Percentiles rank a stretch among this genome's conserved stretches.
Conservation (phyloP, 257 asterid genomes). For the Galeopsis tetrahit region DNA sequence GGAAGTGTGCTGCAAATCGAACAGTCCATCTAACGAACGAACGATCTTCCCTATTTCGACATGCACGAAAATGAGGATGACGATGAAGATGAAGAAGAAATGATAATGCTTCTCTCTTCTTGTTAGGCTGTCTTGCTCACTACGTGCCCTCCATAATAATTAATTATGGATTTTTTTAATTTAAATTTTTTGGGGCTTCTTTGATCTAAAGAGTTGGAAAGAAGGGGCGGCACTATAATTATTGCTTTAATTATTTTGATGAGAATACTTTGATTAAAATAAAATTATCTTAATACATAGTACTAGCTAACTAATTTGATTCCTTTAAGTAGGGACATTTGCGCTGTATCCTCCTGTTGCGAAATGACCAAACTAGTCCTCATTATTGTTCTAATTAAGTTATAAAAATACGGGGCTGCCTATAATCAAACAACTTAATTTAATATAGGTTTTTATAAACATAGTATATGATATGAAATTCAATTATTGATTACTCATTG, state of each 20-base stretch:
- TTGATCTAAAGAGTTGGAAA: conserved; percentile 42
- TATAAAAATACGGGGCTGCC: background rate
- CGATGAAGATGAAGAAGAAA: conserved; percentile 10
- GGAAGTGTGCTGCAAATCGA: conserved; percentile 90
- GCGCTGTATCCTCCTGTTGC: conserved; percentile 7
- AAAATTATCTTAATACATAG: conserved; percentile 34
- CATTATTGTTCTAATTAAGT: background rate
- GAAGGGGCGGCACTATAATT: conserved; percentile 44
- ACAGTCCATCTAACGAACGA: conserved; percentile 65
- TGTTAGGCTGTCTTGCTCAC: conserved; percentile 29
- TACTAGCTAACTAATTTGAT: conserved; percentile 42
- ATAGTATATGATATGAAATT: no score
- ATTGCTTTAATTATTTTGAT: conserved; percentile 43
- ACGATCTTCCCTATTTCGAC: no score
- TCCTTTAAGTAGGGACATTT: conserved; percentile 42
- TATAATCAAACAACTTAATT: background rate
- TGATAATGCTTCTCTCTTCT: conserved; percentile 9
- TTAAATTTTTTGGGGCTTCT: conserved; percentile 17
- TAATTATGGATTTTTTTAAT: conserved; percentile 25
- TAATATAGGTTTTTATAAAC: no score
- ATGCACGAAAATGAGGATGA: background rate
- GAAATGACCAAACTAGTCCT: conserved; percentile 42
- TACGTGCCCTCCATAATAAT: conserved; percentile 26
- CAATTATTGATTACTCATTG: no score
- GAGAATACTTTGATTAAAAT: conserved; percentile 39